A percentile compares a stretch with the other conserved stretches of the same genome.
Evolutionary conservation across 2,329 filamentous ascomycete genomes (phyloP).

Genomic region (Dothidotthia symphoricarpi): DNA sequence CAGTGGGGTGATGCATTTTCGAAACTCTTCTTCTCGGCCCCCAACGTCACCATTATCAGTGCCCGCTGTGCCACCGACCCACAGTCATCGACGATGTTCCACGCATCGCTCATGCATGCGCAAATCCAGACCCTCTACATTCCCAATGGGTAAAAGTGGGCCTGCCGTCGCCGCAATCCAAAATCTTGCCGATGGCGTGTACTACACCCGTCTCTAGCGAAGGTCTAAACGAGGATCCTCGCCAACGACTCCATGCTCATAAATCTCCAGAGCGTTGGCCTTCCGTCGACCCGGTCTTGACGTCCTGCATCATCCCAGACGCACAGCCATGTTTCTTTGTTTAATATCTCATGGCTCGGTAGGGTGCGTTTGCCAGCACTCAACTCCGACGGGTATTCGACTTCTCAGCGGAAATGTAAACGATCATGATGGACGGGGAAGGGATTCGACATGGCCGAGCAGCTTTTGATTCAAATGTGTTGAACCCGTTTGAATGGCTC

Average conservation of each 20-base stretch:
- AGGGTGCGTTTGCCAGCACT: constrained; percentile 8
- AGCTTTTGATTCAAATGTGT: constrained; percentile 4
- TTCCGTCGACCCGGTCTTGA: no score
- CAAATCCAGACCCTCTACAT: background rate
- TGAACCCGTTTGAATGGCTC: constrained; percentile 9
- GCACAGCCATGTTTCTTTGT: background rate
- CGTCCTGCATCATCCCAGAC: no score
- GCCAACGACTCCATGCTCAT: no score
- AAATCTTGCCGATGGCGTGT: no score
- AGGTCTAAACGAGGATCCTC: background rate
- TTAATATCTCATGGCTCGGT: constrained; percentile 1
- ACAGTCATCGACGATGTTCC: no score
- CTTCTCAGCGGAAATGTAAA: background rate
- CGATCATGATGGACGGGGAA: constrained; percentile 12
- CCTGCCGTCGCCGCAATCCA: no score
- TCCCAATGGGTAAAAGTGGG: background rate
- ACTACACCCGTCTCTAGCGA: background rate
- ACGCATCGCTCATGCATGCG: background rate
- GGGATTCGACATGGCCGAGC: constrained; percentile 10
- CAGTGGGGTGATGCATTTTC: no score
- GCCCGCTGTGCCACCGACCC: no score
- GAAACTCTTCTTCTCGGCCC: no score
- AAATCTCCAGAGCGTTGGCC: no score
- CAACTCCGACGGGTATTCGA: constrained; percentile 5
- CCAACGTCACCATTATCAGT: no score